phyloP scores from a whole-genome alignment of 2,329 filamentous ascomycete species.

The Ceratocystis ficicola region DNA sequence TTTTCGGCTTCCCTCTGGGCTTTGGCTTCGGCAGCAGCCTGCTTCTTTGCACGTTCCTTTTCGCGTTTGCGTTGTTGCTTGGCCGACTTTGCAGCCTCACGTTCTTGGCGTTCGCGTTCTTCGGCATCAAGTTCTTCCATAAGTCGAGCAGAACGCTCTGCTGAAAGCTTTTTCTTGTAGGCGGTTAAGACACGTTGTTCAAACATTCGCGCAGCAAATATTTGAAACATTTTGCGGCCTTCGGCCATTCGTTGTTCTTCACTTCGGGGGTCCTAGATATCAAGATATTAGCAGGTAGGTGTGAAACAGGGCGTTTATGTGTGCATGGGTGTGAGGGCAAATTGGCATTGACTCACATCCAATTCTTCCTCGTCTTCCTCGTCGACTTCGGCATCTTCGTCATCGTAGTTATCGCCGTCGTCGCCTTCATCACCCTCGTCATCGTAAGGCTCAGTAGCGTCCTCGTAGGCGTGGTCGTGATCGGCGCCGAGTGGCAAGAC shows the following conservation, averaged over 20 bases:
- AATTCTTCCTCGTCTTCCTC: conserved; percentile 22
- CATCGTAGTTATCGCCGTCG: conserved; percentile 37
- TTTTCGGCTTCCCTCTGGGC: conserved; percentile 78
- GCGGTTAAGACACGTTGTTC: conserved; percentile 91
- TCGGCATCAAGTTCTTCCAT: conserved; percentile 88
- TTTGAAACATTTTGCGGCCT: conserved; percentile 96
- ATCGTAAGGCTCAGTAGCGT: conserved; percentile 54
- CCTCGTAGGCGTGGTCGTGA: conserved; percentile 38
- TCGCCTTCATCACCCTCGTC: conserved; percentile 53
- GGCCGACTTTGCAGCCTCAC: conserved; percentile 83
- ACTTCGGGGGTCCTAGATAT: conserved; percentile 73
- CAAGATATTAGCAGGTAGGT: too few species aligned
- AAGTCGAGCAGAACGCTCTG: conserved; percentile 80
- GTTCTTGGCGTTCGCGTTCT: conserved; percentile 58
- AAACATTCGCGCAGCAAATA: conserved; percentile 98
- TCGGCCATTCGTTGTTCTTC: conserved; percentile 99
- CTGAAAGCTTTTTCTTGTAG: conserved; percentile 94
- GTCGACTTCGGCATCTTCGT: conserved; percentile 48
- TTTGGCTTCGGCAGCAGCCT: conserved; percentile 80
- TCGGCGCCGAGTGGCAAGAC: conserved; percentile 53
- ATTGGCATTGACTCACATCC: conserved; percentile 17
- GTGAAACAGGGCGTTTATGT: neutral
- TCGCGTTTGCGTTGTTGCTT: conserved; percentile 94
- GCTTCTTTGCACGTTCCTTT: conserved; percentile 79
- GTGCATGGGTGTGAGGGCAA: neutral